Conservation (phyloP, 257 asterid genomes). For the Leptodermis oblonga region DNA sequence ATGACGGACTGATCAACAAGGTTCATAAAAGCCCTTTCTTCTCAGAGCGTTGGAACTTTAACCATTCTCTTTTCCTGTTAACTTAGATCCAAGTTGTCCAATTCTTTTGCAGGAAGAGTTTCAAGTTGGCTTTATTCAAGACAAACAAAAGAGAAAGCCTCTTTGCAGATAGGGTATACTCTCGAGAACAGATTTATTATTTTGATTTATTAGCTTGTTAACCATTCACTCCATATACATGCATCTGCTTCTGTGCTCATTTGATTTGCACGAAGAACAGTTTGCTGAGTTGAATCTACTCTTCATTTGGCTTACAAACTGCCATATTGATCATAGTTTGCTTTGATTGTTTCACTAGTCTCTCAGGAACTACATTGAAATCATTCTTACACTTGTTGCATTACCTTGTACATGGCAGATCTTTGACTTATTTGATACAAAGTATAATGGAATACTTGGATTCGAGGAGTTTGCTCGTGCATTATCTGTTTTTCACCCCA, state of each 20-base stretch:
- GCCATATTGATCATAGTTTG: not conserved
- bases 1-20: constrained; percentile 97
- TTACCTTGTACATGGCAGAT: too few relatives aligned
- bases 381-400: too few relatives aligned
- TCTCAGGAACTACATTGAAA: too few relatives aligned
- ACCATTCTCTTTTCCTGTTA: constrained; percentile 5
- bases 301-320: not conserved
- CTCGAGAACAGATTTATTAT: too few relatives aligned
- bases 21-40: constrained; percentile 26
- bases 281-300: not conserved
- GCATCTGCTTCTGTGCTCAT: too few relatives aligned
- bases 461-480: too few relatives aligned
- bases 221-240: too few relatives aligned
- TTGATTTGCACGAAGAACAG: not conserved
- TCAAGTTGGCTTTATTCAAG: constrained; percentile 94
- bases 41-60: constrained; percentile 4
- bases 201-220: too few relatives aligned
- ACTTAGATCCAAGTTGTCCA: constrained; percentile 13
- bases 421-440: too few relatives aligned
- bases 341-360: too few relatives aligned
- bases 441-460: too few relatives aligned
- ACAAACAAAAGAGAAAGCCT: constrained; percentile 93
- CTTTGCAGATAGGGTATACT: constrained; percentile 92
- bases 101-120: constrained; percentile 76
- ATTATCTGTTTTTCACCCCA: too few relatives aligned